Conservation (phyloP, 2,329 filamentous ascomycete species). For the Hypoxylon sp. region DNA sequence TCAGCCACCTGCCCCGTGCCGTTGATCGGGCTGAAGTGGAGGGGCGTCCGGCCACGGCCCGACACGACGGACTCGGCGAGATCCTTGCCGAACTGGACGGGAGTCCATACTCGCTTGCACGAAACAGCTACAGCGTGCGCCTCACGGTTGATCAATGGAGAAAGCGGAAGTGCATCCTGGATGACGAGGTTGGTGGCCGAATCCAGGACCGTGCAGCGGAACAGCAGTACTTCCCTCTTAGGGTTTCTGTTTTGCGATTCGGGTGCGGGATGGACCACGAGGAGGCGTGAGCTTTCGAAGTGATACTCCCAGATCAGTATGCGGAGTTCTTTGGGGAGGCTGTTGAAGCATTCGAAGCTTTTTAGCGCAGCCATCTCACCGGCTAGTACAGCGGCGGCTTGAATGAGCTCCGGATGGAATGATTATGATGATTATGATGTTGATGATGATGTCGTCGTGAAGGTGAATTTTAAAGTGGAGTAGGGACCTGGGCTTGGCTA, state of each 20-base stretch:
- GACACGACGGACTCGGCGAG: constrained; percentile 24
- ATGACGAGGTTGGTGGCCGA: constrained; percentile 37
- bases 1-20: not conserved
- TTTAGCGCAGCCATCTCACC: constrained; percentile 15
- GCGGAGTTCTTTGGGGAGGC: constrained; percentile 41
- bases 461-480: constrained; percentile 3
- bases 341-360: constrained; percentile 32
- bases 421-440: constrained; percentile 5
- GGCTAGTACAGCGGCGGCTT: not conserved
- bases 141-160: constrained; percentile 34
- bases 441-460: constrained; percentile 8
- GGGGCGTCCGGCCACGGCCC: constrained; percentile 14
- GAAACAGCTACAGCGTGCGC: constrained; percentile 26
- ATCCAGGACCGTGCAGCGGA: constrained; percentile 36
- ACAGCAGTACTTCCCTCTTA: constrained; percentile 30
- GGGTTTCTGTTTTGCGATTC: constrained; percentile 28
- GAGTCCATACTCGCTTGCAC: constrained; percentile 26
- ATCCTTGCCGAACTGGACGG: constrained; percentile 32
- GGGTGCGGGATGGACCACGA: constrained; percentile 39
- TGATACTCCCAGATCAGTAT: constrained; percentile 41
- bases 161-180: constrained; percentile 25
- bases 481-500: constrained; percentile 7
- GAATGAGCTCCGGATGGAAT: not conserved
- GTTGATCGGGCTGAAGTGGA: constrained; percentile 6
- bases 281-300: constrained; percentile 37